Evolutionary conservation across 2,329 filamentous ascomycete genomes (phyloP).

Genomic region (Talaromyces sp.): DNA sequence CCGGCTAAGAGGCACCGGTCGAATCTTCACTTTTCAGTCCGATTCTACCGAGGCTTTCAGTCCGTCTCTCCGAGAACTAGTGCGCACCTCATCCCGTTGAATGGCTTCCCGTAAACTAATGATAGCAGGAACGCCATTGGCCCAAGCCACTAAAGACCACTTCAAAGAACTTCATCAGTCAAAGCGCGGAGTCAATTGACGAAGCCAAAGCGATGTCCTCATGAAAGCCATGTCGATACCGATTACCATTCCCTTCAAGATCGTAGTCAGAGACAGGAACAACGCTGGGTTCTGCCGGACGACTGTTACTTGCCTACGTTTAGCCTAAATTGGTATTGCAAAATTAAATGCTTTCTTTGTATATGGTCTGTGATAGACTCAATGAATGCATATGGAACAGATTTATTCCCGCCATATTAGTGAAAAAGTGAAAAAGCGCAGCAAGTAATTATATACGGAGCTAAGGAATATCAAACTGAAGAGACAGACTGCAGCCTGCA

Average conservation of each 20-base stretch:
- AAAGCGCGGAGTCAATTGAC: not conserved
- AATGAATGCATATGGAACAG: not conserved
- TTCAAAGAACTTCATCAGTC: not conserved
- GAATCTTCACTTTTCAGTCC: slow-evolving; percentile 6
- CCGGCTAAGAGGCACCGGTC: not conserved
- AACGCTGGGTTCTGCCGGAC: not conserved
- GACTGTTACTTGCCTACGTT: not conserved
- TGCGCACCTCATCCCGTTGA: not conserved
- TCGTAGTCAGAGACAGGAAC: not conserved
- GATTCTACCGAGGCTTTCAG: not conserved
- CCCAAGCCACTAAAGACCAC: not conserved
- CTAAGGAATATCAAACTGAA: not conserved
- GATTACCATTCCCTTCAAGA: too few species aligned
- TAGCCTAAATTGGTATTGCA: not conserved
- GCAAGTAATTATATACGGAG: not conserved
- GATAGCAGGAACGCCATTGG: slow-evolving; percentile 1
- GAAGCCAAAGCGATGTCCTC: not conserved
- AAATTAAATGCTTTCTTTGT: not conserved
- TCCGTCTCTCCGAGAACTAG: slow-evolving; percentile 2
- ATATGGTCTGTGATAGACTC: not conserved
- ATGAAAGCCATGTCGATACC: not conserved
- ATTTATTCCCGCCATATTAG: not conserved
- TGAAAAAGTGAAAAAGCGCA: not conserved
- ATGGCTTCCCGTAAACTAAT: not conserved
- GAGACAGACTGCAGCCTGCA: not conserved